phyloP scores from a whole-genome alignment of 2,329 filamentous ascomycete genomes.

The Lasiodiplodia citricola region DNA sequence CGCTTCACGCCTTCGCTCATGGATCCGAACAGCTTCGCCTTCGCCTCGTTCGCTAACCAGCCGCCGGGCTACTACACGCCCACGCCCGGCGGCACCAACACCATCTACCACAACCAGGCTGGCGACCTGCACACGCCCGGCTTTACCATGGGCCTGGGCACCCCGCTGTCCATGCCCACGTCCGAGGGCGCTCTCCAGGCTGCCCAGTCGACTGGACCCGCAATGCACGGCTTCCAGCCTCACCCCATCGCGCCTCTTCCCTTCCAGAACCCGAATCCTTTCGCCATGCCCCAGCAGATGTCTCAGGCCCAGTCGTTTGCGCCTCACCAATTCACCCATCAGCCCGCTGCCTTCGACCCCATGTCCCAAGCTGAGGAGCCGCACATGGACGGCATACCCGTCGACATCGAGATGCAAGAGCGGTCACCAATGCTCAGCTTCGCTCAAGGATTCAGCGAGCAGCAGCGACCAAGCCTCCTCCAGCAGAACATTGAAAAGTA shows the following conservation, averaged over 20 bases:
- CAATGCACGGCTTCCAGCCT: constrained; percentile 69
- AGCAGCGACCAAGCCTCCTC: constrained; percentile 47
- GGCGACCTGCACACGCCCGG: constrained; percentile 87
- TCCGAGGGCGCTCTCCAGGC: constrained; percentile 69
- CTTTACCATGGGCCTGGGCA: constrained; percentile 74
- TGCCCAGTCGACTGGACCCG: constrained; percentile 55
- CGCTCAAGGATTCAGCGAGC: constrained; percentile 53
- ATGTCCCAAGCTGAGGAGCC: constrained; percentile 75
- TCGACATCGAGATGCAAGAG: constrained; percentile 66
- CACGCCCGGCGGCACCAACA: constrained; percentile 79
- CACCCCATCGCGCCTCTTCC: constrained; percentile 44
- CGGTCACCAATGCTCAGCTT: constrained; percentile 66
- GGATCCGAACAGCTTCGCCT: constrained; percentile 83
- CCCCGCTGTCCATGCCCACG: constrained; percentile 81
- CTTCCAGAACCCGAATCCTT: constrained; percentile 73
- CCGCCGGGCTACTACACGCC: constrained; percentile 86
- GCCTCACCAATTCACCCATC: constrained; percentile 79
- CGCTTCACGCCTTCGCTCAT: constrained; percentile 87
- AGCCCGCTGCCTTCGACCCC: constrained; percentile 78
- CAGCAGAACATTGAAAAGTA: constrained; percentile 55
- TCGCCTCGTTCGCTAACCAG: constrained; percentile 79
- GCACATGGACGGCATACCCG: constrained; percentile 62
- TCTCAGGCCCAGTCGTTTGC: constrained; percentile 64
- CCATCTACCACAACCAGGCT: constrained; percentile 80
- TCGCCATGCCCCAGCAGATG: constrained; percentile 59